These are phyloP conservation scores for Zymoseptoria passerinii DNA, from an alignment of 2,329 filamentous ascomycete genomes.

Conservation along the genomic window DNA sequence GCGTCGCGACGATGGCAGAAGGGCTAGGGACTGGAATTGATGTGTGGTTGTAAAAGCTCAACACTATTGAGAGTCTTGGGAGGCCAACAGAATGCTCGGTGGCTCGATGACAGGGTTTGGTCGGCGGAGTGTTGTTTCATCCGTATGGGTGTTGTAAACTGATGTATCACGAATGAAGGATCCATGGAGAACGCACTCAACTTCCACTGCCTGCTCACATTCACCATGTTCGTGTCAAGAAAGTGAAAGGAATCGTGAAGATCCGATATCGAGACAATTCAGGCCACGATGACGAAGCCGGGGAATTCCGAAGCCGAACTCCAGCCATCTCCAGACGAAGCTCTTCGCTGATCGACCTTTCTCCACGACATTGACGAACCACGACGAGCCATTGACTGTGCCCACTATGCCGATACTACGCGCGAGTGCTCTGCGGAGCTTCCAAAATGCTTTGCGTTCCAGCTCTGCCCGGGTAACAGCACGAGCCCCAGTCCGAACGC, in stretches of 20 bases:
- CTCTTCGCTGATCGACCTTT: not conserved
- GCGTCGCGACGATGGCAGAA: not conserved
- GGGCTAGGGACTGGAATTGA: not conserved
- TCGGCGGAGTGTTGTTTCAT: not conserved
- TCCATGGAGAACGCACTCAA: not conserved
- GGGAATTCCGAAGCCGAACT: not conserved
- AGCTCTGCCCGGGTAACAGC: conserved; percentile 11
- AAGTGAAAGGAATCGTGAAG: too few relatives aligned
- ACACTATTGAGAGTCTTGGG: not conserved
- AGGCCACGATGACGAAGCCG: not conserved
- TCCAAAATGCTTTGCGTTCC: conserved; percentile 14
- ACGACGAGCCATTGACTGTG: conserved; percentile 10
- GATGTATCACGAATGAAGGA: not conserved
- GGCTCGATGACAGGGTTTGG: not conserved
- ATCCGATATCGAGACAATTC: not conserved
- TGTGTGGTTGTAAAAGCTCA: not conserved
- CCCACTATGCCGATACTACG: conserved; percentile 18
- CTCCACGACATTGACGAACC: not conserved
- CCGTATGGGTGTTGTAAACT: not conserved
- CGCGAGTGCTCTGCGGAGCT: conserved; percentile 19
- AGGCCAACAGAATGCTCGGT: not conserved
- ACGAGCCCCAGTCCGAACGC: conserved; percentile 17
- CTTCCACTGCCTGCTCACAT: not conserved
- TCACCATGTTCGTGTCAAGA: not conserved
- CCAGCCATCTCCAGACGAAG: not conserved